A percentile compares a stretch with the other conserved stretches of the same genome.
phyloP scores from a whole-genome alignment of 2,329 filamentous ascomycete genomes.

The Thermothelomyces thermophilus region DNA sequence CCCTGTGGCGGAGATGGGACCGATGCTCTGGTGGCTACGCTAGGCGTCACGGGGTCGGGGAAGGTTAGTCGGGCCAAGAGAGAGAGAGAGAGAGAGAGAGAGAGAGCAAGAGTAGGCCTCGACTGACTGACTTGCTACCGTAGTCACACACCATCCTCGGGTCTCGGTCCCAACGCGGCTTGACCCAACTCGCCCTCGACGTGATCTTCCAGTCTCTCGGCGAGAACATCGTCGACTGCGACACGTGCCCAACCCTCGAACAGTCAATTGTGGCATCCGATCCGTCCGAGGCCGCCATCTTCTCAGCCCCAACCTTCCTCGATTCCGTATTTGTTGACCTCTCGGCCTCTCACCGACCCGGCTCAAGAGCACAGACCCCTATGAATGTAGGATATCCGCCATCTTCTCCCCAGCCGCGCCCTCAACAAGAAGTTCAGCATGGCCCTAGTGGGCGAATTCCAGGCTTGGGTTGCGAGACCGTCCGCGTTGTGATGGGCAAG shows the following conservation, averaged over 20 bases:
- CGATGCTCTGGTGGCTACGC: slow-evolving; percentile 82
- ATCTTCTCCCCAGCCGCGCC: slow-evolving; percentile 29
- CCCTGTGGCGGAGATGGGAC: slow-evolving; percentile 67
- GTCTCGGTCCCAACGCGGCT: slow-evolving; percentile 74
- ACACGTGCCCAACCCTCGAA: slow-evolving; percentile 54
- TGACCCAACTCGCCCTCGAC: slow-evolving; percentile 88
- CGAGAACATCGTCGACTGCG: slow-evolving; percentile 59
- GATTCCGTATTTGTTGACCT: slow-evolving; percentile 69
- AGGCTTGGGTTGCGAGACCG: slow-evolving; percentile 35
- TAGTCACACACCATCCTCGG: slow-evolving; percentile 95
- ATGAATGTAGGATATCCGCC: slow-evolving; percentile 52
- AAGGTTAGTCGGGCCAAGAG: slow-evolving; percentile 60
- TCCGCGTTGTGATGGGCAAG: slow-evolving; percentile 38
- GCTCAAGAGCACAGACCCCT: slow-evolving; percentile 62
- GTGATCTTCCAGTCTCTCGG: slow-evolving; percentile 79
- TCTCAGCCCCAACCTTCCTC: slow-evolving; percentile 67
- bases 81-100: too few species aligned
- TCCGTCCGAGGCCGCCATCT: slow-evolving; percentile 71
- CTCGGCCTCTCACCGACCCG: slow-evolving; percentile 47
- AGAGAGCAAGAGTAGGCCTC: too few species aligned
- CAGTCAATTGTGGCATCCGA: slow-evolving; percentile 72
- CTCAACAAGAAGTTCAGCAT: slow-evolving; percentile 26
- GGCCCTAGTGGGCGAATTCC: slow-evolving; percentile 2
- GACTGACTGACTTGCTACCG: background rate
- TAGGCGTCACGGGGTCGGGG: slow-evolving; percentile 91